These are phyloP conservation scores for Fomitopsis serialis DNA, from an alignment of 768 basidiomycete genomes.

Conservation along the genomic window DNA sequence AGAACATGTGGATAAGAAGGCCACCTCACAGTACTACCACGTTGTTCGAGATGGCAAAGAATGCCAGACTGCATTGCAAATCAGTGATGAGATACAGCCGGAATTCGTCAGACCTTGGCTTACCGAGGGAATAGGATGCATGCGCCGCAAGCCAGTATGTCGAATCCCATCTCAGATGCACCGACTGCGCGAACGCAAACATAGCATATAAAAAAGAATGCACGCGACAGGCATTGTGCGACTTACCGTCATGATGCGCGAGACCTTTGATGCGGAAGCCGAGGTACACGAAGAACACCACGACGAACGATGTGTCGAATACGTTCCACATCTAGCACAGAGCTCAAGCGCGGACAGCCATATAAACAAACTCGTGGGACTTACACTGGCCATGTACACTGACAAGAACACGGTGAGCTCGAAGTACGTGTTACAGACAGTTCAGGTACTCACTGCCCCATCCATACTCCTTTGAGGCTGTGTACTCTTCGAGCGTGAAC, in stretches of 20 bases:
- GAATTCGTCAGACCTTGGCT: constrained; percentile 4
- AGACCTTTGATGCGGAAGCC: constrained; percentile 63
- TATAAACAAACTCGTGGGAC: background rate
- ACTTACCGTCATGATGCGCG: constrained; percentile 43
- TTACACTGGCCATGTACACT: constrained; percentile 84
- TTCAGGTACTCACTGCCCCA: constrained; percentile 84
- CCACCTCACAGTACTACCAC: constrained; percentile 56
- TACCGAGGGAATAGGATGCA: constrained; percentile 84
- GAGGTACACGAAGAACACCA: constrained; percentile 66
- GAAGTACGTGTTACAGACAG: no score
- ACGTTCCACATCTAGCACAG: constrained; percentile 80
- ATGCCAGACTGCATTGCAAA: constrained; percentile 49
- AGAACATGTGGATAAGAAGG: background rate
- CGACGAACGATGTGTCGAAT: constrained; percentile 73
- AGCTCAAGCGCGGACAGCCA: background rate
- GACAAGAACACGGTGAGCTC: background rate
- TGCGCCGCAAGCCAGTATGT: constrained; percentile 78
- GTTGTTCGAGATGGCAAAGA: constrained; percentile 76
- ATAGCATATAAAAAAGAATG: background rate
- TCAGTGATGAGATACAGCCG: background rate
- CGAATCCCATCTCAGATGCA: constrained; percentile 67
- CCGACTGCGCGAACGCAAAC: constrained; percentile 33
- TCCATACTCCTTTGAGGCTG: constrained; percentile 80
- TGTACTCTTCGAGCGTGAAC: constrained; percentile 84
- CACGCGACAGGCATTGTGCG: background rate